Evolutionary conservation across 129 eudicot genomes (phyloP).

Genomic region (Erigeron canadensis): DNA sequence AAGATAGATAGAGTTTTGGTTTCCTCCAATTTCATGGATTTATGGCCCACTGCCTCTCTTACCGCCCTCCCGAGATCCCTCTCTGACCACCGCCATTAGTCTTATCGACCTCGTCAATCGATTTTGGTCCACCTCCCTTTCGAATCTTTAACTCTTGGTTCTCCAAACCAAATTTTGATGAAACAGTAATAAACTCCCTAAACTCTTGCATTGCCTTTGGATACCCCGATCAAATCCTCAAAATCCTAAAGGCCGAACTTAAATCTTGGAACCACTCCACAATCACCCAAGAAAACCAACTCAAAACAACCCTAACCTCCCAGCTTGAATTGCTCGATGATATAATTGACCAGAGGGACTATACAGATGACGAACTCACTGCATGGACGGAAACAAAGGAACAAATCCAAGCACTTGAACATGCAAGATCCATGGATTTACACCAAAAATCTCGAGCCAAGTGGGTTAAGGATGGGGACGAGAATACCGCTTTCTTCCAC

Average conservation of each 20-base stretch:
- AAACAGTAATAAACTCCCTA: not conserved
- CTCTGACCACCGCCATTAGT: not conserved
- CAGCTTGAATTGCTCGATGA: not conserved
- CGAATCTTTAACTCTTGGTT: not conserved
- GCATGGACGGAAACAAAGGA: not conserved
- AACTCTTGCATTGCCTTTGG: not conserved
- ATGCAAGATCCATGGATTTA: not conserved
- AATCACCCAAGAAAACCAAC: not conserved
- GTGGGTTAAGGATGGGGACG: not conserved
- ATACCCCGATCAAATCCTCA: not conserved
- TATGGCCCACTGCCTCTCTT: too few species aligned
- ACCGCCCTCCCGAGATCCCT: not conserved
- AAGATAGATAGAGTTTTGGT: too few species aligned
- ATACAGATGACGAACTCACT: not conserved
- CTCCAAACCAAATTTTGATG: not conserved
- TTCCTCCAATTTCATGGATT: too few species aligned
- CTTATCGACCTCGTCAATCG: not conserved
- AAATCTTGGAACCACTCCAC: not conserved
- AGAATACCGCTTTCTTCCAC: not conserved
- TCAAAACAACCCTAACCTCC: not conserved
- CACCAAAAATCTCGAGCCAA: not conserved
- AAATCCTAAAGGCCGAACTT: not conserved
- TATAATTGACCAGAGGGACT: not conserved
- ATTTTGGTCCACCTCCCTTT: not conserved
- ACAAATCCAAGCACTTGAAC: not conserved